Base-by-base conservation (phyloP, 257 asterid genomes). In the Gentiana straminea region DNA sequence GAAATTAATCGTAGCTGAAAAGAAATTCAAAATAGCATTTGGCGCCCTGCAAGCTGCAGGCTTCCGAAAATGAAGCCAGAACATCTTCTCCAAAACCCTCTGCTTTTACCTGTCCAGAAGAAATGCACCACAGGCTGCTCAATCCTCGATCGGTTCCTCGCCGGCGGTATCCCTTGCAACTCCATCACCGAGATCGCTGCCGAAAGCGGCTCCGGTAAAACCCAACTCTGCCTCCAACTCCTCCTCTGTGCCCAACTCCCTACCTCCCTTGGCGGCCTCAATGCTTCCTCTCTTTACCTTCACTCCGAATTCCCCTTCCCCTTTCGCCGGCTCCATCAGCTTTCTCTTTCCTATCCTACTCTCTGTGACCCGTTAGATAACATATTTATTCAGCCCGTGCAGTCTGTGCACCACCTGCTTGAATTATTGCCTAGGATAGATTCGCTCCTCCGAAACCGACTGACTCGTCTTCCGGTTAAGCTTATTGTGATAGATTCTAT, bases 251-350 rank as follows among this genome's bases (percentile, higher is more conserved):
- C 81, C 52, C 96, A 86, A 70, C 86, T 82, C 59, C 87, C 94
- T n/a, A 8, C 64, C 64, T 68, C 84, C n/a, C 68, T 41, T 15
- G 92, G 94, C 44, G 96, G 95, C 60, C 89, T 87, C 64, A 68
- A 92, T 74, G 84, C 86, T 66, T 59, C 95, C 60, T 71, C 98
- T 52, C 76, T 91, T 7, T 91, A 80, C 66, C 94, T 91, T 55
- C 93, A 81, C 60, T 91, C 98, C 62, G 98, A 91, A 59, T 81
- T 79, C 36, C 96, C 96, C 1, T 83, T 91, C 63, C 90, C 96
- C 35, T 55, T 60, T 68, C 94, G 94, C 60, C 95, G 96, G 60
- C 88, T 91, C 63, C 77, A 49, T 61, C 96, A 87, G 57, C 75
- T 91, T 44, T 70, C 92, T 39, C 8, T 55, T 35, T 67, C 66